Percentiles rank a stretch among this genome's conserved stretches.
These are phyloP conservation scores for Pisolithus microcarpus DNA, from an alignment of 768 basidiomycete species.

Conservation along the genomic window DNA sequence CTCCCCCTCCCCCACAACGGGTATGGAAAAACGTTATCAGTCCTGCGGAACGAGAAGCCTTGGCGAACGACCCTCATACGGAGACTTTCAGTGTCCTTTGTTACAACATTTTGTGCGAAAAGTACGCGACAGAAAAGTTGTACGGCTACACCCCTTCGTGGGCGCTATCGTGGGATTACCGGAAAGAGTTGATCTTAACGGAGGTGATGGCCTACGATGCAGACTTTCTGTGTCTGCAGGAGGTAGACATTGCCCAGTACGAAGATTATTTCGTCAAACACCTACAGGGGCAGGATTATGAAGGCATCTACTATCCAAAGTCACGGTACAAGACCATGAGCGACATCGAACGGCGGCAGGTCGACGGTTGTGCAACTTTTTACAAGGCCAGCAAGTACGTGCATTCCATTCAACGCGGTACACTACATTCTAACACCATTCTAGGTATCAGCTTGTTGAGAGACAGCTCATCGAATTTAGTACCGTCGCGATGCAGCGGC, in stretches of 20 bases:
- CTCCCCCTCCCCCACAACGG: slow-evolving; percentile 73
- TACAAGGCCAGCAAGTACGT: slow-evolving; percentile 84
- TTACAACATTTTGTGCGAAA: slow-evolving; percentile 94
- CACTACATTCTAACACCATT: slow-evolving; percentile 1
- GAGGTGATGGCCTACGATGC: slow-evolving; percentile 77
- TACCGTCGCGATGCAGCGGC: slow-evolving; percentile 83
- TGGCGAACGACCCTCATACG: slow-evolving; percentile 52
- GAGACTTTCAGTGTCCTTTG: slow-evolving; percentile 79
- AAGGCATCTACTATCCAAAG: slow-evolving; percentile 88
- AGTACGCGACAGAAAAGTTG: slow-evolving; percentile 77
- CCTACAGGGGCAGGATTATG: slow-evolving; percentile 71
- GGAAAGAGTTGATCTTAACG: slow-evolving; percentile 79
- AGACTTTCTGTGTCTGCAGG: slow-evolving; percentile 92
- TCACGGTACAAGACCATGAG: slow-evolving; percentile 91
- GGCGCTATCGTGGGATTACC: slow-evolving; percentile 94
- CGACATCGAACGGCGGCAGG: slow-evolving; percentile 73
- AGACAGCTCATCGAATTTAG: slow-evolving; percentile 92
- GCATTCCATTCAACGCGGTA: background rate
- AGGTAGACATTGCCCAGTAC: slow-evolving; percentile 88
- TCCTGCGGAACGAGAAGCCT: slow-evolving; percentile 50
- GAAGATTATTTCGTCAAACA: slow-evolving; percentile 83
- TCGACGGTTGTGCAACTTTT: slow-evolving; percentile 97
- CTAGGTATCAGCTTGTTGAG: slow-evolving; percentile 87
- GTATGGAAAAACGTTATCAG: slow-evolving; percentile 62
- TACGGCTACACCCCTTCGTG: slow-evolving; percentile 97